Conservation (phyloP, 192 early-diverging fungal species). For the Chytriomyces sp. region DNA sequence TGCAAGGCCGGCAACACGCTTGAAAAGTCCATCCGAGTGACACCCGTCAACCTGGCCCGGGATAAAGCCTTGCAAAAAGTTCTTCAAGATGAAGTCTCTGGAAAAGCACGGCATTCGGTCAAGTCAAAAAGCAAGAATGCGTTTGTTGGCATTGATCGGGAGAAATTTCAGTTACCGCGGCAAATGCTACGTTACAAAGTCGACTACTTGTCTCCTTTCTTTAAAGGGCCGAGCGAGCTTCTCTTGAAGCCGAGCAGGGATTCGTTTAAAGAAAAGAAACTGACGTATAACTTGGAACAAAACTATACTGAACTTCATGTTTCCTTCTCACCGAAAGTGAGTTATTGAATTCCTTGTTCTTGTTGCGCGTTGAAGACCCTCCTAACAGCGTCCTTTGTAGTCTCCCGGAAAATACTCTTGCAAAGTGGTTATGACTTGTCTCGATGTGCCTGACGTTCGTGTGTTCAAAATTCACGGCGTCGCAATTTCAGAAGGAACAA, state of each 20-base stretch:
- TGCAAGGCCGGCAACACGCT: slow-evolving; percentile 42
- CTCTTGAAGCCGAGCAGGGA: slow-evolving; percentile 41
- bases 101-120: not conserved
- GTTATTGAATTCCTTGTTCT: not conserved
- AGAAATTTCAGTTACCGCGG: slow-evolving; percentile 43
- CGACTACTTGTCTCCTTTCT: slow-evolving; percentile 55
- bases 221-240: slow-evolving; percentile 54
- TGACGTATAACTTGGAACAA: slow-evolving; percentile 37
- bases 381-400: slow-evolving; percentile 27
- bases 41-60: slow-evolving; percentile 42
- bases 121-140: slow-evolving; percentile 27
- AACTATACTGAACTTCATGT: slow-evolving; percentile 55
- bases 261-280: slow-evolving; percentile 41
- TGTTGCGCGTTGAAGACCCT: not conserved
- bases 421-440: slow-evolving; percentile 48
- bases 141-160: slow-evolving; percentile 13
- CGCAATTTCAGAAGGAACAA: slow-evolving; percentile 57
- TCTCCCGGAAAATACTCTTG: slow-evolving; percentile 57
- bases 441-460: slow-evolving; percentile 53
- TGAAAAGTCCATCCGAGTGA: slow-evolving; percentile 54
- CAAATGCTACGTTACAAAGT: slow-evolving; percentile 49
- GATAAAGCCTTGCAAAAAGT: slow-evolving; percentile 51
- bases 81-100: slow-evolving; percentile 22
- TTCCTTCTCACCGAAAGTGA: slow-evolving; percentile 51
- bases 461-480: slow-evolving; percentile 51